These are phyloP conservation scores for Euphrasia arctica DNA, from an alignment of 305 asterid species.

Conservation along the genomic window DNA sequence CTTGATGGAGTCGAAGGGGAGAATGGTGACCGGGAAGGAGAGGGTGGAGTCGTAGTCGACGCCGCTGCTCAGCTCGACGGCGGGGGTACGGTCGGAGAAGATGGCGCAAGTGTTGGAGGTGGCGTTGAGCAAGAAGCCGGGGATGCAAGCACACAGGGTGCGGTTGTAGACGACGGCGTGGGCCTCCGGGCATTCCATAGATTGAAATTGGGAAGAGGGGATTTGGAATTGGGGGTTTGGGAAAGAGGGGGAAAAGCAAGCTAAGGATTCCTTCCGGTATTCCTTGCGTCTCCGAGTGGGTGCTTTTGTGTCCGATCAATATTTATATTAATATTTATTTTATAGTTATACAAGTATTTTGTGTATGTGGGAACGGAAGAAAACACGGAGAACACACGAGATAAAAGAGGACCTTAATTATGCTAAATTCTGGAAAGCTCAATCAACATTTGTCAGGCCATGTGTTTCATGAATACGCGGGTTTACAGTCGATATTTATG, in stretches of 20 bases:
- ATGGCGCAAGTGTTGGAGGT: conserved; percentile 43
- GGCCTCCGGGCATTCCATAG: conserved; percentile 52
- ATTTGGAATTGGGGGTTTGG: background rate
- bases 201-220: background rate
- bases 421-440: too few relatives aligned
- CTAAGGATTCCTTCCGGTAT: background rate
- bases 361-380: too few relatives aligned
- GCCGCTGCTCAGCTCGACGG: conserved; percentile 54
- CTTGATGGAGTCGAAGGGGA: conserved; percentile 70
- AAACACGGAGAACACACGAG: too few relatives aligned
- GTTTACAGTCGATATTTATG: too few relatives aligned
- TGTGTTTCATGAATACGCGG: too few relatives aligned
- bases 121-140: conserved; percentile 54
- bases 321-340: too few relatives aligned
- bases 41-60: conserved; percentile 52
- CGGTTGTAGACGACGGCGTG: conserved; percentile 61
- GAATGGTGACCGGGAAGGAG: conserved; percentile 61
- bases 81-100: conserved; percentile 37
- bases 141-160: conserved; percentile 68
- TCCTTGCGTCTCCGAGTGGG: too few relatives aligned
- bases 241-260: background rate
- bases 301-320: too few relatives aligned
- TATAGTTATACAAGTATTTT: too few relatives aligned
- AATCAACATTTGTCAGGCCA: too few relatives aligned
- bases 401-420: too few relatives aligned